Base-by-base conservation (phyloP, 177 flowering plant species). In the Telopea speciosissima region DNA sequence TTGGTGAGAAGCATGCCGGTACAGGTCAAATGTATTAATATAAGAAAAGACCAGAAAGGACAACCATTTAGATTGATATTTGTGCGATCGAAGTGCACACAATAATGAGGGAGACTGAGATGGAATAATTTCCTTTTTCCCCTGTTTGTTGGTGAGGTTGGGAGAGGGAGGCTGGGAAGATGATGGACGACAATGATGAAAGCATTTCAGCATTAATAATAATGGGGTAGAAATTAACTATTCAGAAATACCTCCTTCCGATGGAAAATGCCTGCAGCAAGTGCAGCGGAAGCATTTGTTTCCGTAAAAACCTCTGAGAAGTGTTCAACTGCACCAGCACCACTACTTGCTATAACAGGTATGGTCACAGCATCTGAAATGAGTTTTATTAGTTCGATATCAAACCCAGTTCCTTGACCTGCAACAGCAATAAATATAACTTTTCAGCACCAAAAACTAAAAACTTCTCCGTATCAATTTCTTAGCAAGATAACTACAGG, bases 321-420 rank as follows among this genome's bases (percentile, higher is more conserved):
- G 79, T 95, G 98, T 62, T 91, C 85, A 36, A 73, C 87, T 42
- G 82, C 74, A 70, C 99, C 99, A 11, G 98, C 99, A 71, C 99
- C 97, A 77, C 99, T 95, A 77, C 99, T 95, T 72, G 99, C 99
- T 75, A 95, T 91, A 40, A 95, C 99, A 66, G 99, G 99, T 76
- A 95, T 91, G 79, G 81, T 85, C 71, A 95, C 99, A 54, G 97
- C 93, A 82, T 93, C 97, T 49, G 97, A 91, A 69, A 95, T 83
- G 78, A 90, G 66, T 81, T 88, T 85, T 73, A 95, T 73, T 6
- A 95, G 80, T 80, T 91, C 98, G 65, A 90, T 80, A 80, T 95
- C 99, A 78, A 85, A 95, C 73, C 99, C 99, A 74, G 86, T 81
- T 23, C 97, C 97, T 77, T 95, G 99, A 78, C 97, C 99, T 92